Conservation (phyloP, 495 filamentous ascomycete genomes). For the Neohortaea acidophila region DNA sequence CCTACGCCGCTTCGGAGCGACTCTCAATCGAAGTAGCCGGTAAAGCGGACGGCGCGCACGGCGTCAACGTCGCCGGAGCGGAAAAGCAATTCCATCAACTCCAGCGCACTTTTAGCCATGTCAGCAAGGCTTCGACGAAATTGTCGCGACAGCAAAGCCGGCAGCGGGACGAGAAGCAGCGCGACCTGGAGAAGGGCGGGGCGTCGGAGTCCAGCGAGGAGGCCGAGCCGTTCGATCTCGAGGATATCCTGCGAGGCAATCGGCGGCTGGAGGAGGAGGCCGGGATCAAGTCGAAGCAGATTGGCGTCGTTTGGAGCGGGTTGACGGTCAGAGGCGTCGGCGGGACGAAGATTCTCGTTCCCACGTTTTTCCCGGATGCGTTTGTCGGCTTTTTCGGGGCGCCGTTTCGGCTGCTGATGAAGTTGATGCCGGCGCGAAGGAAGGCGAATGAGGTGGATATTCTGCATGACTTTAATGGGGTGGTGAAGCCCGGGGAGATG, state of each 20-base stretch:
- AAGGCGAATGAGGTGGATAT: constrained; percentile 52
- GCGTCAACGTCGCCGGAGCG: constrained; percentile 55
- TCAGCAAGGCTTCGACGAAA: constrained; percentile 34
- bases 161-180: constrained; percentile 19
- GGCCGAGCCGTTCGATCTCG: constrained; percentile 54
- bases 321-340: constrained; percentile 66
- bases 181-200: constrained; percentile 37
- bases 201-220: constrained; percentile 32
- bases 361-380: constrained; percentile 62
- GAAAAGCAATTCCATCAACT: constrained; percentile 66
- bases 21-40: constrained; percentile 4
- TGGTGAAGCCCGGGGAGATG: constrained; percentile 72
- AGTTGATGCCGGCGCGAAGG: constrained; percentile 42
- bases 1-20: not conserved
- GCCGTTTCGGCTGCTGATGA: constrained; percentile 38
- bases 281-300: constrained; percentile 64
- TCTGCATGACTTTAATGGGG: constrained; percentile 41
- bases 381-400: constrained; percentile 64
- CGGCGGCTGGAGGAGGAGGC: constrained; percentile 53
- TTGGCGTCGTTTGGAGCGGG: constrained; percentile 65
- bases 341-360: constrained; percentile 59
- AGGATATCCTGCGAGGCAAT: constrained; percentile 50
- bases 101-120: constrained; percentile 53
- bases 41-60: constrained; percentile 27
- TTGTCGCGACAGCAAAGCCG: constrained; percentile 30